phyloP scores from a whole-genome alignment of 2,329 filamentous ascomycete species.

The Arthrobotrys pseudoclavata region DNA sequence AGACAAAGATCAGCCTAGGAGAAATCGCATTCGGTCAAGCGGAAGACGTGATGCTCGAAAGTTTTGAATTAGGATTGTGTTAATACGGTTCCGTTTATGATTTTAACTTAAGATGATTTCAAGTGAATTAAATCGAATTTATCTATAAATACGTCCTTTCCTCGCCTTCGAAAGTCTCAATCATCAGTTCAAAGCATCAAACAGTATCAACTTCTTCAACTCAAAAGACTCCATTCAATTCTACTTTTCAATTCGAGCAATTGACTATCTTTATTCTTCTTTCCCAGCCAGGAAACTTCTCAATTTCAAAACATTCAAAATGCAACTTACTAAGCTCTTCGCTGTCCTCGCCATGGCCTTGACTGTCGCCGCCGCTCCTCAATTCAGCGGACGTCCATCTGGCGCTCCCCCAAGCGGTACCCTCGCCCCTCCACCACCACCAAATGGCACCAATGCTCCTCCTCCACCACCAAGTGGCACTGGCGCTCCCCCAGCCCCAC shows the following conservation, averaged over 20 bases:
- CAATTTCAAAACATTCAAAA: constrained; percentile 21
- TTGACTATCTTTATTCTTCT: constrained; percentile 6
- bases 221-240: constrained; percentile 11
- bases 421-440: constrained; percentile 4
- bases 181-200: constrained; percentile 23
- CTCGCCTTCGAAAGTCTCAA: constrained; percentile 7
- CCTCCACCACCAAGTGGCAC: constrained; percentile 19
- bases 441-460: neutral
- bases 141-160: constrained; percentile 39
- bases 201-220: neutral
- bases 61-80: neutral
- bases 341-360: constrained; percentile 37
- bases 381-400: constrained; percentile 36
- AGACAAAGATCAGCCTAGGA: neutral
- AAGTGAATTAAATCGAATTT: neutral
- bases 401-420: constrained; percentile 17
- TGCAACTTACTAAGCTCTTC: constrained; percentile 45
- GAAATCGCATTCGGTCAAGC: constrained; percentile 17
- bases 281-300: neutral
- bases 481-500: constrained; percentile 1
- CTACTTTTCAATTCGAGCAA: constrained; percentile 18
- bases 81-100: neutral
- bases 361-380: constrained; percentile 46
- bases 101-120: constrained; percentile 1
- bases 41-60: constrained; percentile 3